Conservation (phyloP, 192 early-diverging fungal species). For the Thoreauomyces humboldtii region DNA sequence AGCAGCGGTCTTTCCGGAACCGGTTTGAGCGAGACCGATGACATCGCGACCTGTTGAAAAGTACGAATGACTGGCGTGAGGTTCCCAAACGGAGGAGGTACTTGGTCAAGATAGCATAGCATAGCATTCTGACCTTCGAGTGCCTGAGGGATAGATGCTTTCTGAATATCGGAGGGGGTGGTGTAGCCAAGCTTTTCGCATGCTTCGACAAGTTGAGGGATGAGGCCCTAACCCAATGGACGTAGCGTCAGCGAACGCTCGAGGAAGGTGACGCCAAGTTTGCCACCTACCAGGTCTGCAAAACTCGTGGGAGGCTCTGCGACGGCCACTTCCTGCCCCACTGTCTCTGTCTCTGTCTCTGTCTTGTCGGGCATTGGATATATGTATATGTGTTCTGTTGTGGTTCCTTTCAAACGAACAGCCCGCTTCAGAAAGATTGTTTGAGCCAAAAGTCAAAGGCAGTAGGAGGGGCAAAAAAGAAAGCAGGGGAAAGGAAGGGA, state of each 20-base stretch:
- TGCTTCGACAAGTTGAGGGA: conserved; percentile 82
- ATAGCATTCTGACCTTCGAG: conserved; percentile 73
- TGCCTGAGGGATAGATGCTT: conserved; percentile 86
- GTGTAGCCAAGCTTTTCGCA: conserved; percentile 87
- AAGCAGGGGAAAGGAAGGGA: no score
- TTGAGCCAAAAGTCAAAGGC: no score
- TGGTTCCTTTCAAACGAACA: no score
- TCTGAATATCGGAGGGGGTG: conserved; percentile 88
- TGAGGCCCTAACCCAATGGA: no score
- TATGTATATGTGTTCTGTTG: no score
- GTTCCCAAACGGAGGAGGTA: background rate
- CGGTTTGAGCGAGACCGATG: conserved; percentile 98
- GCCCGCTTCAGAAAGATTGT: no score
- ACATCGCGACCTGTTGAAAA: conserved; percentile 86
- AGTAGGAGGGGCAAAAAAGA: no score
- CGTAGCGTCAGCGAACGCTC: background rate
- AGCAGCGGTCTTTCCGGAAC: conserved; percentile 93
- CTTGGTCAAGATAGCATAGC: background rate
- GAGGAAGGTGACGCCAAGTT: background rate
- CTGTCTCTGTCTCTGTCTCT: no score
- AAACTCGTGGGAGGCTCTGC: no score
- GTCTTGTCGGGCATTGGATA: no score
- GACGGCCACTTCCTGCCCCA: no score
- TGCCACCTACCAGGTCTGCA: background rate
- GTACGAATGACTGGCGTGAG: no score